Evolutionary conservation across 2,329 filamentous ascomycete genomes (phyloP).

Genomic region (Leptosphaerulina australis): DNA sequence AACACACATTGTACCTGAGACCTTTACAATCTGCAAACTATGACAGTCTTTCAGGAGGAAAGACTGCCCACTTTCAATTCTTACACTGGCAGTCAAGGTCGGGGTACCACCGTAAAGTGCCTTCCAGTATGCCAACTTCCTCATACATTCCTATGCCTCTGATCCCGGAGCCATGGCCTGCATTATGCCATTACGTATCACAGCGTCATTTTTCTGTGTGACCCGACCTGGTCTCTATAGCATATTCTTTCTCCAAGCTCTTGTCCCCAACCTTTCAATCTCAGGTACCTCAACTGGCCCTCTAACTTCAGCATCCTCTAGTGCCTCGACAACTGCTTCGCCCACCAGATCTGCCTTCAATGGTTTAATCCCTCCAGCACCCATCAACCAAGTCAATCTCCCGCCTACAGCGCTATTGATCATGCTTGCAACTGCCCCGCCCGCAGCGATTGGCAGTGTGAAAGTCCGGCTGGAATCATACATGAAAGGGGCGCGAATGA

Average conservation of each 20-base stretch:
- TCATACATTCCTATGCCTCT: too few relatives aligned
- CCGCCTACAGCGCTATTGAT: conserved; percentile 81
- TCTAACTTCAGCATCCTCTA: conserved; percentile 72
- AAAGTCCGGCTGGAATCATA: conserved; percentile 83
- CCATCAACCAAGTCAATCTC: conserved; percentile 76
- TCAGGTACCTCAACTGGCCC: conserved; percentile 79
- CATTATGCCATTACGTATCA: too few relatives aligned
- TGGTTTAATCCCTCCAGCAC: conserved; percentile 82
- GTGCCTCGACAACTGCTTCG: conserved; percentile 85
- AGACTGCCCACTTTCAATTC: too few relatives aligned
- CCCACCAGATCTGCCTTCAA: conserved; percentile 86
- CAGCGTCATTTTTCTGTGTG: too few relatives aligned
- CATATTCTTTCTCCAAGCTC: conserved; percentile 91
- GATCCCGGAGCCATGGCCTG: too few relatives aligned
- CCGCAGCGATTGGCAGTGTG: conserved; percentile 82
- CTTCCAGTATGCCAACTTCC: too few relatives aligned
- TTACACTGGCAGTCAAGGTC: too few relatives aligned
- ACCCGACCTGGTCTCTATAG: too few relatives aligned
- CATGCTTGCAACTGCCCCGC: conserved; percentile 73
- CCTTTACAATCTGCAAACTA: too few relatives aligned
- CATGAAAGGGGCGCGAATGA: conserved; percentile 84
- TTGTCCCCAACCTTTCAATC: conserved; percentile 81
- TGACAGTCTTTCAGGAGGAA: too few relatives aligned
- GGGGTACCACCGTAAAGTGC: too few relatives aligned
- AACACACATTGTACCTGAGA: too few relatives aligned